Evolutionary conservation across 441 rosid genomes (phyloP), one percentile per base, ranked within the genome.

Genomic region (Euphorbia celastroides): DNA sequence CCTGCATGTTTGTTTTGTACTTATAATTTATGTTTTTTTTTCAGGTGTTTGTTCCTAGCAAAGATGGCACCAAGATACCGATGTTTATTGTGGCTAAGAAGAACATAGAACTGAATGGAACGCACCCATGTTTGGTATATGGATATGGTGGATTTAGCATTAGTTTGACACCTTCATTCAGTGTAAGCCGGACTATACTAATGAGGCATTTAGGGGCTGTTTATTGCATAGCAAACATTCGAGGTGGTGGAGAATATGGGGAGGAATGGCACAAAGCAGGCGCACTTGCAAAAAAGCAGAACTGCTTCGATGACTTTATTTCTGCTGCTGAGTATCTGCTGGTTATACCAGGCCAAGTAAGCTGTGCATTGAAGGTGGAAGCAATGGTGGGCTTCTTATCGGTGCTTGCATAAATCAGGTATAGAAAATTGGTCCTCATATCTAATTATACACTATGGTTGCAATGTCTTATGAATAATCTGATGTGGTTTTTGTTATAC

Each of bases 191-290:
- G 6, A 78, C 79, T 48, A 76, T 87, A 10, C 96, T 89, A 28
- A 68, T 78, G 54, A 88, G 86, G 65, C 88, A 94, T 77, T 78
- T 94, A 6, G 98, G 96, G 67, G 88, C 78, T 69, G 87, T 92
- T 64, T 78, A 56, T 75, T 92, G 98, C 80, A 63, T 92, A 69
- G 97, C 97, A 28, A 94, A 94, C 71, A 84, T 89, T 48, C 92
- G 99, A 1, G 99, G 99, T 56, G 99, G 99, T 34, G 98, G 99
- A 60, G 99, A 92, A 78, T 92, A 94, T 57, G 99, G 98, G 56
- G 96, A 92, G 82, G 93, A 89, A 82, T 92, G 98, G 99, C 98
- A 92, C 79, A 86, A 92, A 77, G 96, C 90, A 2, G 99, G 98
- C 54, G 68, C 96, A 22, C 92, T 92, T 64, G 83, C 78, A 8